Percentiles rank a stretch among this genome's conserved stretches.
These are phyloP conservation scores for Magnaporthiopsis incrustans DNA, from an alignment of 2,329 filamentous ascomycete species.

Conservation along the genomic window DNA sequence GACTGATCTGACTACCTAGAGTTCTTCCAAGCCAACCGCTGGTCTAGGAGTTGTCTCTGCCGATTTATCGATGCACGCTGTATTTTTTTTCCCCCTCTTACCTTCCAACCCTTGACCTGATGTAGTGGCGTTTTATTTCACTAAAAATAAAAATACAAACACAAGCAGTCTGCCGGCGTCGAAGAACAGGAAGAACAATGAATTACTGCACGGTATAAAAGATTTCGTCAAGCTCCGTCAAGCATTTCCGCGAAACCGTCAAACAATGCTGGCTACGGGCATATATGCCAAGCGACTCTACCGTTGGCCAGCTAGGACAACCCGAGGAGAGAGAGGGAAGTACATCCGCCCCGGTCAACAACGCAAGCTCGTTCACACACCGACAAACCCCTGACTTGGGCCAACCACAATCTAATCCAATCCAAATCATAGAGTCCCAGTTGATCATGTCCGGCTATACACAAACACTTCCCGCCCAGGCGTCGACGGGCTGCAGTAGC, in stretches of 20 bases:
- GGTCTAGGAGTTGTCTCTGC: no score
- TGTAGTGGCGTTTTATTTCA: no score
- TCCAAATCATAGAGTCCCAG: not conserved
- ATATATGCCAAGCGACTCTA: not conserved
- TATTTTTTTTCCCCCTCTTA: no score
- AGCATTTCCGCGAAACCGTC: not conserved
- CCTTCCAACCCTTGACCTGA: no score
- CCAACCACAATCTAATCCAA: not conserved
- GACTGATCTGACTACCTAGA: not conserved
- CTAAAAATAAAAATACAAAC: no score
- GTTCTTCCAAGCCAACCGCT: not conserved
- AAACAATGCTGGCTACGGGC: not conserved
- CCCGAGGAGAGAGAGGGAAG: not conserved
- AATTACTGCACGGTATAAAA: not conserved
- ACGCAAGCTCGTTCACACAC: not conserved
- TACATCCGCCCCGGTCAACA: not conserved
- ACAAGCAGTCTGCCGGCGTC: no score
- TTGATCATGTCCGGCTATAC: not conserved
- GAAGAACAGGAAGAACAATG: no score
- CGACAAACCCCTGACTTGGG: not conserved
- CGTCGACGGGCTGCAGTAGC: no score
- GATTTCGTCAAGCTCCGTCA: not conserved
- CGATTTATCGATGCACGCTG: no score
- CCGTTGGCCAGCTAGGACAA: not conserved
- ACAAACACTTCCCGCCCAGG: not conserved